Base-by-base conservation (phyloP, 768 basidiomycete species). In the Mycena crocata region DNA sequence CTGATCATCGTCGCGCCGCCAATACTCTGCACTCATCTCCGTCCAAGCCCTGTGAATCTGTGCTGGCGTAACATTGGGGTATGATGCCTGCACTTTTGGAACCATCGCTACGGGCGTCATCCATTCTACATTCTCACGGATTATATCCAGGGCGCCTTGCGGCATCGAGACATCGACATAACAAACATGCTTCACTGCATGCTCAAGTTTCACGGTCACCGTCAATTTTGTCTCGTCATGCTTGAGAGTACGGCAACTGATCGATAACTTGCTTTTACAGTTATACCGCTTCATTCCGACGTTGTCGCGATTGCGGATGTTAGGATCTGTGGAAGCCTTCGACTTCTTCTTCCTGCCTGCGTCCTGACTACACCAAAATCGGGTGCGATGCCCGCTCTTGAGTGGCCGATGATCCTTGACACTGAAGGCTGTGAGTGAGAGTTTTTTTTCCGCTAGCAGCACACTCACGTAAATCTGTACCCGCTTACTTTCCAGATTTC, bases 311-410 rank as follows among this genome's bases (percentile, higher is more conserved):
- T 69, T 73, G 28, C 72, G 74, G 37, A 67, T 67, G 28, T 70
- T 59, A 0, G 71, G 71, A 19, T 68, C 57, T 24, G 59, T 13
- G 35, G 69, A 73, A 17, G 65, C 64, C 37, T 73, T 73, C 8
- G 64, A n/a, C 40, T 66, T 68, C 44, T 76, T 68, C 55, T 74
- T 75, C 5, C 50, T 44, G 7, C 21, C 65, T 30, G 57, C 57
- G 30, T 78, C 78, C 62, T 78, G 78, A 48, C 73, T 74, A 60
- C 77, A 79, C 72, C 73, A 77, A n/a, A 62, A 67, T 17, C 64
- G 68, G 17, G 70, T 74, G 35, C 62, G 68, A 59, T 74, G 65
- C 23, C 76, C 75, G 30, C 12, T 58, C 49, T 72, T 64, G 10
- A 70, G 34, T 37, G 23, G 26, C 15, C 19, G 26, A 51, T 75